phyloP scores from a whole-genome alignment of 2,329 filamentous ascomycete genomes.

The Aureobasidium namibiae region DNA sequence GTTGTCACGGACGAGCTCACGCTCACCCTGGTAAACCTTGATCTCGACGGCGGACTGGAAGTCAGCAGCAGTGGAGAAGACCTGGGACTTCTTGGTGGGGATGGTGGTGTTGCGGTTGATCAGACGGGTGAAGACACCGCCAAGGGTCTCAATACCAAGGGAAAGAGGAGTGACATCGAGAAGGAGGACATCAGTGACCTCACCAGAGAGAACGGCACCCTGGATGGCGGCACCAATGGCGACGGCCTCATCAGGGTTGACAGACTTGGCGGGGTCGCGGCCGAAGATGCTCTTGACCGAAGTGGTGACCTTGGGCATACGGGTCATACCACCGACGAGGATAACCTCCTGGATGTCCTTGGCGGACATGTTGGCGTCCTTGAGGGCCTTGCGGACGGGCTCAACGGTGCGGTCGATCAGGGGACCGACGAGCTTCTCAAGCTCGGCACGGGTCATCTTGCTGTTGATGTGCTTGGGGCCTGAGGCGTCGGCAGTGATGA shows the following conservation, averaged over 20 bases:
- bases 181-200: slow-evolving; percentile 92
- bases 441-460: slow-evolving; percentile 95
- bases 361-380: slow-evolving; percentile 83
- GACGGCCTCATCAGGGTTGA: slow-evolving; percentile 99
- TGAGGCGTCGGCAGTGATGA: slow-evolving; percentile 75
- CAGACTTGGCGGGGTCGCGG: slow-evolving; percentile 99
- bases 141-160: slow-evolving; percentile 98
- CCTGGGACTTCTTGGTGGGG: slow-evolving; percentile 17
- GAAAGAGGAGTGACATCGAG: slow-evolving; percentile 94
- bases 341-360: slow-evolving; percentile 95
- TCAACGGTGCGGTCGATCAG: slow-evolving; percentile 89
- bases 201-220: slow-evolving; percentile 95
- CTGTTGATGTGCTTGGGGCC: slow-evolving; percentile 99
- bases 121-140: slow-evolving; percentile 95
- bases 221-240: slow-evolving; percentile 98
- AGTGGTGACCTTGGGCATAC: slow-evolving; percentile 79
- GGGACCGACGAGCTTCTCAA: slow-evolving; percentile 96
- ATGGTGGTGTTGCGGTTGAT: slow-evolving; percentile 53
- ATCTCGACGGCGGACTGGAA: slow-evolving; percentile 81
- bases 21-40: slow-evolving; percentile 99
- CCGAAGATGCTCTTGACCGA: slow-evolving; percentile 83
- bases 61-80: slow-evolving; percentile 9
- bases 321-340: slow-evolving; percentile 95
- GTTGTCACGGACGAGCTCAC: slow-evolving; percentile 97
- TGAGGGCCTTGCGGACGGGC: slow-evolving; percentile 91